These are phyloP conservation scores for Dacryopinax spathularia DNA, from an alignment of 768 basidiomycete genomes.

Conservation along the genomic window DNA sequence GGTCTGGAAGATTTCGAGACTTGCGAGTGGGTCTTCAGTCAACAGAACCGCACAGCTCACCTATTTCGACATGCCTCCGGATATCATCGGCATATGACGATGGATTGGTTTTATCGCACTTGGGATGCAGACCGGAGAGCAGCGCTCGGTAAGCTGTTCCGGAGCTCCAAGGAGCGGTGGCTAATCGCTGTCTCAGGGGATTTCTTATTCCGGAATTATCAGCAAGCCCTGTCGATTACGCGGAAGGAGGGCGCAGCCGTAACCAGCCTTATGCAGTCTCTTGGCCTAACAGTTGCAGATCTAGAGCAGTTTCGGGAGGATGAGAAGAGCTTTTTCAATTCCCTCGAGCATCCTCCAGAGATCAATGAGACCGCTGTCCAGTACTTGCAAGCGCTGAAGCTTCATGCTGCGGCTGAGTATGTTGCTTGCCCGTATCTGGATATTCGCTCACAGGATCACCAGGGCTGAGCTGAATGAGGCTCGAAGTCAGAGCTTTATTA, in stretches of 20 bases:
- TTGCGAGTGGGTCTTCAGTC: constrained; percentile 23
- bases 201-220: not conserved
- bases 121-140: constrained; percentile 27
- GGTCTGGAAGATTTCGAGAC: constrained; percentile 28
- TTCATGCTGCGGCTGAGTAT: constrained; percentile 5
- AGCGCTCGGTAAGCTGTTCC: constrained; percentile 17
- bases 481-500: not conserved
- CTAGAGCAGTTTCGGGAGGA: constrained; percentile 9
- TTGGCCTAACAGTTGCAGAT: constrained; percentile 5
- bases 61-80: constrained; percentile 18
- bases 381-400: constrained; percentile 11
- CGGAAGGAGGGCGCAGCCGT: constrained; percentile 10
- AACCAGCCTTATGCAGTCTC: not conserved
- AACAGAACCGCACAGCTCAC: constrained; percentile 20
- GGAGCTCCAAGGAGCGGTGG: too few relatives aligned
- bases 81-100: constrained; percentile 20
- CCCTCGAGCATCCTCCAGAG: constrained; percentile 9
- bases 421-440: not conserved
- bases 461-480: not conserved
- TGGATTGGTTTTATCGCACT: constrained; percentile 23
- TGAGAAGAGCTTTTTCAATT: constrained; percentile 7
- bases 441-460: not conserved
- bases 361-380: constrained; percentile 6
- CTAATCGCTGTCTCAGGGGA: too few relatives aligned
- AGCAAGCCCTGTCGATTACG: constrained; percentile 8